Evolutionary conservation across 176 grass and related monocot species (phyloP), one percentile per base, ranked within the genome.

Genomic region (Avena sativa): DNA sequence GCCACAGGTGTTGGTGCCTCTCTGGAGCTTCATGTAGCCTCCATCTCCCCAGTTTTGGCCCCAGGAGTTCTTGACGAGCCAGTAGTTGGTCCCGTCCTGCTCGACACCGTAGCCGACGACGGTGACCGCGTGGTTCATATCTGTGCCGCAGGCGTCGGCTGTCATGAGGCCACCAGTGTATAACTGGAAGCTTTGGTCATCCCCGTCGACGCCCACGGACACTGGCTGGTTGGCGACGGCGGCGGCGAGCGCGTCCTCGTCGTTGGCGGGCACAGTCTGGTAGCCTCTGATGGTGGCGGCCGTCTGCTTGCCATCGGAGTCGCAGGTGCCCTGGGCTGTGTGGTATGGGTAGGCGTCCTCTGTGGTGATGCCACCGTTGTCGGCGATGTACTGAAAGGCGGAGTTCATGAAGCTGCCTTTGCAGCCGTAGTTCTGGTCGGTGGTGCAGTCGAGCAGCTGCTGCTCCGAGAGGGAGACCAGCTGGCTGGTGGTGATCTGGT

Each of bases 391-490:
- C 15, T 78, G 11, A 57, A 88, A 88, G 5, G 86, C 71, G 9
- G 40, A 21, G 20, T 8, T 32, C 79, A 81, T 80, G n/a, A 7
- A 0, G 4, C 86, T 67, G 28, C 86, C 68, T 0, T 0, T 0
- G 23, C 86, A 88, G 32, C 77, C 78, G 0, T 65, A 1, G 58
- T 60, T 43, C 17, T 21, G 30, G 2, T 43, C 6, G 12, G 0
- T 48, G 77, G 32, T 26, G 50, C 86, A 88, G 51, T 82, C 79
- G 20, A 88, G 20, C 5, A 83, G 25, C 78, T 88, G 60, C 74
- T 88, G 79, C 86, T 83, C 86, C 0, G 86, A 88, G 53, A 88
- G 72, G 9, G 63, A 72, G n/a, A 76, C 46, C 15, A 88, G 66
- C 57, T 47, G 21, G 58, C 86, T 71, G 11, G 55, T 78, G 6